phyloP scores from a whole-genome alignment of 2,329 filamentous ascomycete species.

The Cladosporium cucumerinum region DNA sequence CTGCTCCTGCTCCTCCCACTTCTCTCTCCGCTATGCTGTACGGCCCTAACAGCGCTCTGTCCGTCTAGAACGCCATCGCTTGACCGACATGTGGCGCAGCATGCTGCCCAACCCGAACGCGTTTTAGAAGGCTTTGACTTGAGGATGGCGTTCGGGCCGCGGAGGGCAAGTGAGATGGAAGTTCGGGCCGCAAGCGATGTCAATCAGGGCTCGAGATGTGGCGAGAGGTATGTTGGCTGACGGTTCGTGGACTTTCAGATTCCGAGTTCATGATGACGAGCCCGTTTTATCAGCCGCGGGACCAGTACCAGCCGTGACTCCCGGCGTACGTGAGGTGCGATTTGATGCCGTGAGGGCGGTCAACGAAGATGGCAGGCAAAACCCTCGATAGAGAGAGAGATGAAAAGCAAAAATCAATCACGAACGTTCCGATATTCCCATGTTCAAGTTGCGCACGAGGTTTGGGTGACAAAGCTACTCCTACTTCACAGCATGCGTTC shows the following conservation, averaged over 20 bases:
- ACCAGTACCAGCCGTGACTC: background rate
- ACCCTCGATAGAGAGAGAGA: background rate
- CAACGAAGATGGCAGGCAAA: background rate
- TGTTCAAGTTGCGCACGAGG: background rate
- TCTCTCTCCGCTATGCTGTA: conserved; percentile 30
- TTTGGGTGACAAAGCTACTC: background rate
- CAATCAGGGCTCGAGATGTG: background rate
- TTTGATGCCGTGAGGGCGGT: background rate
- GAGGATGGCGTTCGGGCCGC: background rate
- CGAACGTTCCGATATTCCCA: background rate
- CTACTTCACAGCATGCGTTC: background rate
- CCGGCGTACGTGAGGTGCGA: background rate
- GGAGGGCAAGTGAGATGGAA: background rate
- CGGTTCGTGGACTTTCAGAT: conserved; percentile 1
- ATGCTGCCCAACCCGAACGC: conserved; percentile 2
- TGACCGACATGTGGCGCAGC: conserved; percentile 13
- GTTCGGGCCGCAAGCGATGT: background rate
- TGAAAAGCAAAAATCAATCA: too few relatives aligned
- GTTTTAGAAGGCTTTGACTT: background rate
- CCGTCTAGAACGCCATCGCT: conserved; percentile 15
- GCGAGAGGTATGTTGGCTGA: background rate
- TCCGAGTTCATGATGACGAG: conserved; percentile 12
- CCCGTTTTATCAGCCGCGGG: background rate
- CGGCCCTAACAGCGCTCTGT: conserved; percentile 23
- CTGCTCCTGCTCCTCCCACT: conserved; percentile 14